Base-by-base conservation (phyloP, 2,329 filamentous ascomycete species). In the Alternaria brassicicola region DNA sequence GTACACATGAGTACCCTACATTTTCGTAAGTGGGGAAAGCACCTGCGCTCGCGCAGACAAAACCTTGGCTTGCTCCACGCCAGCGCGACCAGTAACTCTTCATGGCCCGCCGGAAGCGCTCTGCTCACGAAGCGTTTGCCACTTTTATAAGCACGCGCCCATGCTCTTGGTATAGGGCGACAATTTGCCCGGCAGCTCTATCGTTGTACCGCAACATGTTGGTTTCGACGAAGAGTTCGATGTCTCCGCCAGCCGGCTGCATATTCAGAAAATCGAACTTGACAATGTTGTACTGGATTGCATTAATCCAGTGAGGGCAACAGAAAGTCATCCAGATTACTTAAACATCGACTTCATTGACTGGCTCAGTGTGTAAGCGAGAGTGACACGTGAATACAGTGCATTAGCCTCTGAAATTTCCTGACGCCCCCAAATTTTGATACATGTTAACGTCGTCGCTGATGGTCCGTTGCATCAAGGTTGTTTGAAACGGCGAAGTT, bases 271-370 rank as follows among this genome's bases (percentile, higher is more conserved):
- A 30, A 9, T 52, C 15, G 23, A 61, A 57, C 9, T n/a, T 43
- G 25, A 46, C 54, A 31, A 55, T 30, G 28, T 57, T 57, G 46
- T 38, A 28, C 12, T 57, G 3, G 6, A 61, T 6, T 3, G 47
- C 46, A 30, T 57, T 35, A 23, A 61, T 33, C 58, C 41, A 52
- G 0, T 26, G 39, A 6, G 23, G 36, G 13, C 19, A 49, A 4
- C 45, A 10, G 7, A 48, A 17, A 9, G 35, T 8, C n/a, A 31
- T 30, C 58, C 58, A 61, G 15, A 61, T 35, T 5, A 6, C 42
- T 30, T 61, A 39, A 5, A 61, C 49, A 6, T 57, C 58, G 4
- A 52, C 6, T 15, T 61, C 58, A 4, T 15, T 43, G 26, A 55
- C 38, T 12, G 53, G 58, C 30, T 57, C 46, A 8, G 41, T 33